Percentiles rank a stretch among this genome's conserved stretches.
Evolutionary conservation across 768 basidiomycete genomes (phyloP).

Genomic region (Suillus ampliporus): DNA sequence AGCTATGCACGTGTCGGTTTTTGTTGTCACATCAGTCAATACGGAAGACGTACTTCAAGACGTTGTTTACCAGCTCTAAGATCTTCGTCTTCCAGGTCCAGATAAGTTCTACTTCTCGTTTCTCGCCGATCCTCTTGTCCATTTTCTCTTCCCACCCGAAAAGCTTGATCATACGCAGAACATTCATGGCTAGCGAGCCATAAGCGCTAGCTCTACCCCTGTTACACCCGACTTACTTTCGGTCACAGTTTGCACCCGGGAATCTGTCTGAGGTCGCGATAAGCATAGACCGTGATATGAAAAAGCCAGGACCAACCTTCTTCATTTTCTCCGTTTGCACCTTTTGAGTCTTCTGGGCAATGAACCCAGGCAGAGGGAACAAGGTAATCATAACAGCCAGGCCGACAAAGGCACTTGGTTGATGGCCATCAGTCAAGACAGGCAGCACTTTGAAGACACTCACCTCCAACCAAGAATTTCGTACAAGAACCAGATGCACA

Average conservation of each 20-base stretch:
- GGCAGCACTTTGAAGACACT: neutral
- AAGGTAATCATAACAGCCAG: conserved; percentile 56
- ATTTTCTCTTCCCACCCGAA: conserved; percentile 72
- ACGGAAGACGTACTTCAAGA: conserved; percentile 19
- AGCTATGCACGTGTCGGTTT: conserved; percentile 40
- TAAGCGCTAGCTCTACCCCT: conserved; percentile 9
- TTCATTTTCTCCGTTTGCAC: conserved; percentile 58
- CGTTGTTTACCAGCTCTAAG: conserved; percentile 49
- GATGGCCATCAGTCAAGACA: neutral
- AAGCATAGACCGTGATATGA: neutral
- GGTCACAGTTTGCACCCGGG: conserved; percentile 62
- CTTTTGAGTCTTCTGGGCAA: conserved; percentile 52
- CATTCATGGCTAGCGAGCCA: conserved; percentile 50
- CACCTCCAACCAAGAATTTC: conserved; percentile 51
- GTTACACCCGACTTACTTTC: conserved; percentile 49
- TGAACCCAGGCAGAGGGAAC: conserved; percentile 62
- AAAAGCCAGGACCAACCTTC: conserved; percentile 32
- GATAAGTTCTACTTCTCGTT: conserved; percentile 64
- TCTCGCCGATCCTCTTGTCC: conserved; percentile 54
- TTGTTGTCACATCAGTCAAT: neutral
- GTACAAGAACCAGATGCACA: conserved; percentile 52
- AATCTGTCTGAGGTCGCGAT: conserved; percentile 50
- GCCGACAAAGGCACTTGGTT: conserved; percentile 54
- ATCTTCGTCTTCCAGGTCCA: conserved; percentile 60
- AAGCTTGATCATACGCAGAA: conserved; percentile 72